A percentile compares a stretch with the other conserved stretches of the same genome.
Evolutionary conservation across 2,329 filamentous ascomycete species (phyloP).

Genomic region (Claviceps lovelessii): DNA sequence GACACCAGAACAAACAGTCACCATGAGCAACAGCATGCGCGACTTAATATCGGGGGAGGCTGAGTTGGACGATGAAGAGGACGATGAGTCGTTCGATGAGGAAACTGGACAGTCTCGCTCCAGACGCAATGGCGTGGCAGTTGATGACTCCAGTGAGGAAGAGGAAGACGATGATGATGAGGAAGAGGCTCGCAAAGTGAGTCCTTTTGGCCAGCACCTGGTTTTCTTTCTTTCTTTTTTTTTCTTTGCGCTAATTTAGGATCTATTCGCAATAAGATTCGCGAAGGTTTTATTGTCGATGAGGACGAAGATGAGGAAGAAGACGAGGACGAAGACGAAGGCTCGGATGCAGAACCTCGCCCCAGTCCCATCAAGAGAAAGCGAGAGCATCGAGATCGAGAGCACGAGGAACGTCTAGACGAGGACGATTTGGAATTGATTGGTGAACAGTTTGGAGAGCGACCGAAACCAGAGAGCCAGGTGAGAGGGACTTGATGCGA

Average conservation of each 20-base stretch:
- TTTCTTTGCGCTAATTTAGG: too few relatives aligned
- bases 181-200: constrained; percentile 63
- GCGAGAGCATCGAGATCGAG: constrained; percentile 59
- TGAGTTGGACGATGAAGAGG: constrained; percentile 71
- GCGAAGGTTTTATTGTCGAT: constrained; percentile 80
- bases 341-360: constrained; percentile 37
- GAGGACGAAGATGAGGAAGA: constrained; percentile 61
- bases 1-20: constrained; percentile 15
- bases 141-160: constrained; percentile 82
- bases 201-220: neutral
- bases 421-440: constrained; percentile 95
- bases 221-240: neutral
- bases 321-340: constrained; percentile 52
- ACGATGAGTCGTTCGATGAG: constrained; percentile 71
- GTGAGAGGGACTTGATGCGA: constrained; percentile 30
- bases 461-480: constrained; percentile 50
- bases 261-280: constrained; percentile 41
- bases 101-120: constrained; percentile 47
- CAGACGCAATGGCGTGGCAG: constrained; percentile 22
- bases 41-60: constrained; percentile 76
- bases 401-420: constrained; percentile 78
- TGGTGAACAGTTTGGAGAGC: constrained; percentile 58
- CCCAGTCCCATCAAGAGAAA: constrained; percentile 54
- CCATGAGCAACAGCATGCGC: constrained; percentile 51
- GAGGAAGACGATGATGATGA: constrained; percentile 87